Evolutionary conservation across 768 basidiomycete genomes (phyloP).

Genomic region (Mrakia frigida): DNA sequence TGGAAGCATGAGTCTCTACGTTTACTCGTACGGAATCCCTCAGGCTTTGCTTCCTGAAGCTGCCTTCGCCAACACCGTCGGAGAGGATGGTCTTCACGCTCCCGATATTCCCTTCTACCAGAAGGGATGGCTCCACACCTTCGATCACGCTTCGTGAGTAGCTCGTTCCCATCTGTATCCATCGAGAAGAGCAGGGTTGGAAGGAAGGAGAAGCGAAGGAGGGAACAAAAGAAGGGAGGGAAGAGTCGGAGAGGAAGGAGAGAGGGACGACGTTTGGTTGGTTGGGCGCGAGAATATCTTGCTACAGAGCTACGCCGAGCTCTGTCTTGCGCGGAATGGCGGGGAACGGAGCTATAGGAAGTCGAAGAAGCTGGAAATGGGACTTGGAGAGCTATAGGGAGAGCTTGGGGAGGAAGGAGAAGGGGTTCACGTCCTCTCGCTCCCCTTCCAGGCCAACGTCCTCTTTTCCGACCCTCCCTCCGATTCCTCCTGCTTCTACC

Average conservation of each 20-base stretch:
- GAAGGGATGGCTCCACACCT: slow-evolving; percentile 78
- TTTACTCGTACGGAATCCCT: slow-evolving; percentile 76
- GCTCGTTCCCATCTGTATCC: not conserved
- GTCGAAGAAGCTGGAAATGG: not conserved
- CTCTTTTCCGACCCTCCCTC: not conserved
- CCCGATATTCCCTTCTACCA: slow-evolving; percentile 84
- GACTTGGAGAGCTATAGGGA: not conserved
- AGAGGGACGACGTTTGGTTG: not conserved
- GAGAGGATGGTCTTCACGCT: slow-evolving; percentile 92
- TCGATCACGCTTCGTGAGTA: slow-evolving; percentile 89
- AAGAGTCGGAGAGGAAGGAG: not conserved
- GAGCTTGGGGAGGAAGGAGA: not conserved
- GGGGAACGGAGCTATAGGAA: not conserved
- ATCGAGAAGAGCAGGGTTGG: not conserved
- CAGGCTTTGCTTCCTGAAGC: slow-evolving; percentile 81
- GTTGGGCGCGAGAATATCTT: not conserved
- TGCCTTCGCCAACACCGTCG: slow-evolving; percentile 85
- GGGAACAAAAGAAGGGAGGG: not conserved
- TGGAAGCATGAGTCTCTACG: slow-evolving; percentile 95
- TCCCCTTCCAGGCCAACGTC: not conserved
- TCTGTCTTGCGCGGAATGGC: not conserved
- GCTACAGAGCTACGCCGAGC: not conserved
- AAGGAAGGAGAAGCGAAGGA: not conserved
- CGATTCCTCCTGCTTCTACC: not conserved
- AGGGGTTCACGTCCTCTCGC: not conserved